A percentile compares a stretch with the other conserved stretches of the same genome.
phyloP scores from a whole-genome alignment of 2,329 filamentous ascomycete genomes.

The Rhytidhysteron rufulum region DNA sequence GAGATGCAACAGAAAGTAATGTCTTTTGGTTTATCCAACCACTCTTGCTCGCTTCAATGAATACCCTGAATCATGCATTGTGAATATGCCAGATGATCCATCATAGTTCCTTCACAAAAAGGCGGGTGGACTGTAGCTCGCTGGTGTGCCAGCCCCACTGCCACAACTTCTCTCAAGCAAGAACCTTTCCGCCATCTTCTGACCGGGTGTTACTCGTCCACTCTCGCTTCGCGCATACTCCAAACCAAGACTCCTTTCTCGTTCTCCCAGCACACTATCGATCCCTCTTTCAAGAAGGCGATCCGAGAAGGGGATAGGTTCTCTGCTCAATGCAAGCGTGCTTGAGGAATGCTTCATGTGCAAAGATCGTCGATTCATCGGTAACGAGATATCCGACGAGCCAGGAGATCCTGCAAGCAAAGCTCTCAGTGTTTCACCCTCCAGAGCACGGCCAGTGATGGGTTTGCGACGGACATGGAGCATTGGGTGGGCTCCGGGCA shows the following conservation, averaged over 20 bases:
- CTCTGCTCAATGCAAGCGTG: constrained; percentile 14
- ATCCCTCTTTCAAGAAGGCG: constrained; percentile 12
- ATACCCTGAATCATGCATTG: too few relatives aligned
- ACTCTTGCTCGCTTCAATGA: too few relatives aligned
- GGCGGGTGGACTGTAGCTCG: not conserved
- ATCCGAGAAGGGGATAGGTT: constrained; percentile 11
- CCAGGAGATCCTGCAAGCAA: constrained; percentile 8
- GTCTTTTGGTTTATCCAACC: too few relatives aligned
- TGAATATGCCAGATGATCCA: too few relatives aligned
- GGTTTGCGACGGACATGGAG: constrained; percentile 9
- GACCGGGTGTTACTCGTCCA: constrained; percentile 23
- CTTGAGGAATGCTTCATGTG: constrained; percentile 4
- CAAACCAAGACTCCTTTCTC: not conserved
- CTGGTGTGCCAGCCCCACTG: constrained; percentile 8
- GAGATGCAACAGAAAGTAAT: too few relatives aligned
- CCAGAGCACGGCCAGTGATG: constrained; percentile 2
- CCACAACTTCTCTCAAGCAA: constrained; percentile 16
- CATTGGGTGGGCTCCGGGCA: not conserved
- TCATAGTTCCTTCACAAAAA: not conserved
- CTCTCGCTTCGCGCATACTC: constrained; percentile 5
- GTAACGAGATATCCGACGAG: not conserved
- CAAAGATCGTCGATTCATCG: not conserved
- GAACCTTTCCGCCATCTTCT: constrained; percentile 28
- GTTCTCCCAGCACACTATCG: constrained; percentile 8
- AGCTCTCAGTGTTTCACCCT: constrained; percentile 7